Evolutionary conservation across 441 rosid genomes (phyloP), one percentile per base, ranked within the genome.

Genomic region (Raphanus hybrid): DNA sequence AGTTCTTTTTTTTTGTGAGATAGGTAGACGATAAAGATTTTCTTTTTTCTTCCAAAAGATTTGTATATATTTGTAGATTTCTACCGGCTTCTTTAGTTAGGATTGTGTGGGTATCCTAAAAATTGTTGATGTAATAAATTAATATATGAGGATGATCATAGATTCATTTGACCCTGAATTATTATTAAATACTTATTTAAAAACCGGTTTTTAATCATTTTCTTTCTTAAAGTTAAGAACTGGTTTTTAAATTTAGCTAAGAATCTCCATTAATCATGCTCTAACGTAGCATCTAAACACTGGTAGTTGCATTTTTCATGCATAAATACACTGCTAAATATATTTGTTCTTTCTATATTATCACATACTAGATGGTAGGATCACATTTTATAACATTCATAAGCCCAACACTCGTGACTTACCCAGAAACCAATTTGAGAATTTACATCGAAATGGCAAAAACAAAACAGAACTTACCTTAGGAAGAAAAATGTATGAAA

Each of bases 61-160:
- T 48, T 54, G 59, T 54, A 54, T 54, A 54, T 50, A 50, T 50
- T 6, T 50, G 57, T 50, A 50, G 26, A 54, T 50, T 54, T 54
- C 59, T 54, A 54, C 59, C 26, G 26, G 59, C 59, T 54, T 54
- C 59, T 54, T 16, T 16, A 15, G 59, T 54, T 54, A 54, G 26
- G 26, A 54, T 54, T 54, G 26, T 54, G 59, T 54, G 59, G 20
- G 59, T 16, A 54, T 29, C 34, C 34, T 29, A 29, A 29, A 29
- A 29, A 4, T 29, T 29, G 34, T 29, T 29, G 34, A 29, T 29
- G 34, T 29, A 29, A 29, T 29, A 29, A 29, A 29, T 23, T 23
- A 23, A 23, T 23, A 23, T 23, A 23, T 23, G 26, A 23, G 26
- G 26, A 23, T 23, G 26, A 23, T 23, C 26, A 23, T 23, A 23